A percentile compares a stretch with the other conserved stretches of the same genome.
Conservation (phyloP, 345 rosid genomes). For the Eucalyptus erythrocorys region DNA sequence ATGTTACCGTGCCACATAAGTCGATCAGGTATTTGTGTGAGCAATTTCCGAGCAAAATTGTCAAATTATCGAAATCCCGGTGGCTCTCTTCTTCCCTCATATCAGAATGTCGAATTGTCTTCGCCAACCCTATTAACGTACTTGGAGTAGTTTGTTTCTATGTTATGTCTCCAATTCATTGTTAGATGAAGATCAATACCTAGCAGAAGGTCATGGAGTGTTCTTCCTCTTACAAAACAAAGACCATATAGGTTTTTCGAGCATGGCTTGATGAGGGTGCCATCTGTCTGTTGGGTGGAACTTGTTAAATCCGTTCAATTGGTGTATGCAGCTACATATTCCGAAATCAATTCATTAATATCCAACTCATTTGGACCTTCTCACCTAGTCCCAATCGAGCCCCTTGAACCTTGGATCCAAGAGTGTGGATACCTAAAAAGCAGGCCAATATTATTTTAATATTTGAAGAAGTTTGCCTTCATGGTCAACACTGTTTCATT, state of each 20-base stretch:
- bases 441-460: not conserved
- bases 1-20: fast-evolving
- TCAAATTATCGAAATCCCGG: fast-evolving
- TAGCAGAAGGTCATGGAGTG: not conserved
- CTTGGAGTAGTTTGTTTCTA: not conserved
- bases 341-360: not conserved
- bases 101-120: not conserved
- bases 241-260: not conserved
- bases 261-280: not conserved
- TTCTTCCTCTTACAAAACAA: not conserved
- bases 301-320: not conserved
- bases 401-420: not conserved
- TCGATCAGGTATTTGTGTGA: fast-evolving
- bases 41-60: fast-evolving
- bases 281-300: not conserved
- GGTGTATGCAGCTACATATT: not conserved
- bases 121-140: not conserved
- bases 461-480: not conserved
- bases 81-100: not conserved
- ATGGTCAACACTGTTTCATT: not conserved
- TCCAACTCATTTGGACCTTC: not conserved
- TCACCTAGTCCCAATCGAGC: not conserved
- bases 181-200: not conserved
- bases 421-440: not conserved
- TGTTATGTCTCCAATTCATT: not conserved